Percentiles rank a stretch among this genome's conserved stretches.
phyloP scores from a whole-genome alignment of 768 basidiomycete species.

The Naganishia friedmannii region DNA sequence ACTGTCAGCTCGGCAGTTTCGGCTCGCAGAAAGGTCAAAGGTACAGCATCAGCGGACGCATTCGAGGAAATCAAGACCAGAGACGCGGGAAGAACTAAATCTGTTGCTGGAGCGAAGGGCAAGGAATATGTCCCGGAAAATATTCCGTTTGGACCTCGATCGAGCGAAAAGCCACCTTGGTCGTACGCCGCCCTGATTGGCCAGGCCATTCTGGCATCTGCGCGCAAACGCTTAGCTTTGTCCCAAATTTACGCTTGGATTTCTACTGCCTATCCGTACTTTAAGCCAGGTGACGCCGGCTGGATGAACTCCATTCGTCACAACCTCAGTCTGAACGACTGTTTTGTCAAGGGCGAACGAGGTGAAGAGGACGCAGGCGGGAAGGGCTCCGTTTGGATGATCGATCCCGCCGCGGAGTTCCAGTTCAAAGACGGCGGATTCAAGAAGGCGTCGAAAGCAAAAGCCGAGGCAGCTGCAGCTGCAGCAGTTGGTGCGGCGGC shows the following conservation, averaged over 20 bases:
- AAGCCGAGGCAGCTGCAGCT: slow-evolving; percentile 12
- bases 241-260: slow-evolving; percentile 98
- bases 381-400: slow-evolving; percentile 52
- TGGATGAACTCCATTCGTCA: slow-evolving; percentile 54
- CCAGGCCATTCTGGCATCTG: slow-evolving; percentile 83
- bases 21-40: slow-evolving; percentile 22
- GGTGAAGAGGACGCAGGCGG: slow-evolving; percentile 46
- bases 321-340: slow-evolving; percentile 50
- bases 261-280: slow-evolving; percentile 86
- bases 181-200: slow-evolving; percentile 96
- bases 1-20: neutral
- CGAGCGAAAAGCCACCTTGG: slow-evolving; percentile 71
- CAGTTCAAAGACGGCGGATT: slow-evolving; percentile 39
- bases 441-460: slow-evolving; percentile 32
- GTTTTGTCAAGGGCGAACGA: slow-evolving; percentile 46
- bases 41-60: slow-evolving; percentile 22
- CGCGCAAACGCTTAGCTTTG: slow-evolving; percentile 77
- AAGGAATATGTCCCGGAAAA: slow-evolving; percentile 46
- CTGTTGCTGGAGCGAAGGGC: slow-evolving; percentile 51
- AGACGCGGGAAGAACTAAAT: slow-evolving; percentile 44
- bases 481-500: neutral
- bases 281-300: slow-evolving; percentile 76
- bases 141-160: slow-evolving; percentile 79
- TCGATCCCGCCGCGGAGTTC: slow-evolving; percentile 31
- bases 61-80: slow-evolving; percentile 27